A percentile compares a stretch with the other conserved stretches of the same genome.
Evolutionary conservation across 768 basidiomycete species (phyloP).

Genomic region (Amanita pallidorosea): DNA sequence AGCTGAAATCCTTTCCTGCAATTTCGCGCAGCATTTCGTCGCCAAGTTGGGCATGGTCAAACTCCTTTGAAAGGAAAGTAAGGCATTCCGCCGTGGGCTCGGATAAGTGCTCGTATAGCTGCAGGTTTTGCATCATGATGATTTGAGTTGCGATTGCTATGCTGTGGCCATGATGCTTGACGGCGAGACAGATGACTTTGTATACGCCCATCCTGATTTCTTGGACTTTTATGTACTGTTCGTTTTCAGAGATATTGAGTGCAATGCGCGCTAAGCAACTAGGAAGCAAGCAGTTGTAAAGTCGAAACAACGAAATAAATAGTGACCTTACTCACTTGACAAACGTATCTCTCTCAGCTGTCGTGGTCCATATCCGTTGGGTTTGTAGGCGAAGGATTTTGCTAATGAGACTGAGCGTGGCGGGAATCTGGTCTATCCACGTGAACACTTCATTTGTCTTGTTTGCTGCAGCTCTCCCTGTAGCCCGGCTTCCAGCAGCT

Average conservation of each 20-base stretch:
- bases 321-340: conserved; percentile 49
- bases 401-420: conserved; percentile 56
- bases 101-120: conserved; percentile 89
- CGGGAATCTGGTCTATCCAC: conserved; percentile 72
- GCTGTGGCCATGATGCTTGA: conserved; percentile 82
- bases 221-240: conserved; percentile 75
- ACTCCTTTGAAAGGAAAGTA: conserved; percentile 68
- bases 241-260: conserved; percentile 78
- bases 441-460: conserved; percentile 50
- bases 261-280: conserved; percentile 86
- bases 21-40: conserved; percentile 91
- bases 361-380: conserved; percentile 85
- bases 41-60: conserved; percentile 79
- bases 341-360: conserved; percentile 77
- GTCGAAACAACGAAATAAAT: background rate
- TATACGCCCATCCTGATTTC: conserved; percentile 68
- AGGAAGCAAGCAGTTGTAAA: background rate
- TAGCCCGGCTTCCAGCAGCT: conserved; percentile 21
- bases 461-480: conserved; percentile 25
- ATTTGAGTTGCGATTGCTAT: conserved; percentile 76
- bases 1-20: conserved; percentile 59
- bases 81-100: conserved; percentile 93
- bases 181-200: conserved; percentile 83
- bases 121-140: conserved; percentile 81
- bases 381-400: conserved; percentile 58